Conservation (phyloP, 495 filamentous ascomycete species). For the Aspergillus leporis region DNA sequence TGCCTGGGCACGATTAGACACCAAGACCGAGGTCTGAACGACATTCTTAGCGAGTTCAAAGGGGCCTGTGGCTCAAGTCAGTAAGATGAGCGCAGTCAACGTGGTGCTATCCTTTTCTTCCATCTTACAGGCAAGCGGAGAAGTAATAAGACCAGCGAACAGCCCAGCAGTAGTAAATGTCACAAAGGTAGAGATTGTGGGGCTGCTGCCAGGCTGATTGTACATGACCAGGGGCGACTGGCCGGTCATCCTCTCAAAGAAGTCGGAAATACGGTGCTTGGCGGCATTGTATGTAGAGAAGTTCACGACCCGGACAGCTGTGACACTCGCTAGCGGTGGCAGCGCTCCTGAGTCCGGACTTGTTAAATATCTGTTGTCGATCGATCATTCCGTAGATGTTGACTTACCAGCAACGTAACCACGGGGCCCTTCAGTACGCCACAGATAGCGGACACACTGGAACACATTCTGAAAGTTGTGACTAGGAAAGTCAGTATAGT, state of each 20-base stretch:
- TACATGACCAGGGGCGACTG: slow-evolving; percentile 70
- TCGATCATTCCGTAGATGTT: neutral
- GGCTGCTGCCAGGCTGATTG: slow-evolving; percentile 66
- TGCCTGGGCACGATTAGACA: slow-evolving; percentile 65
- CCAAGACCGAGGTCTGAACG: slow-evolving; percentile 84
- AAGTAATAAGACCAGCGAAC: slow-evolving; percentile 75
- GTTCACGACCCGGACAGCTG: slow-evolving; percentile 85
- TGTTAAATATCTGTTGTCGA: slow-evolving; percentile 1
- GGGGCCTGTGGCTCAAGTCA: slow-evolving; percentile 57
- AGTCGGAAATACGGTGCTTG: slow-evolving; percentile 69
- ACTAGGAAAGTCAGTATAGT: slow-evolving; percentile 22
- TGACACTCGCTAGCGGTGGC: slow-evolving; percentile 83
- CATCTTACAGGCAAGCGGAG: slow-evolving; percentile 79
- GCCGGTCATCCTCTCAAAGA: slow-evolving; percentile 55
- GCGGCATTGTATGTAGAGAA: slow-evolving; percentile 89
- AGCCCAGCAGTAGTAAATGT: slow-evolving; percentile 80
- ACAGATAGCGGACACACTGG: slow-evolving; percentile 45
- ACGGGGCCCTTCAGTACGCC: slow-evolving; percentile 48
- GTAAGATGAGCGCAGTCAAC: neutral
- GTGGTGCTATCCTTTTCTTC: neutral
- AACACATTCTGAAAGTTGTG: slow-evolving; percentile 46
- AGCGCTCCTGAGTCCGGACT: slow-evolving; percentile 58
- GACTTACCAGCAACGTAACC: slow-evolving; percentile 48
- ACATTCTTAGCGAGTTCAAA: slow-evolving; percentile 94
- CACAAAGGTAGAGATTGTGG: slow-evolving; percentile 65